A percentile compares a stretch with the other conserved stretches of the same genome.
These are phyloP conservation scores for Isoetes engelmannii DNA, from an alignment of 83 land plant genomes.

Conservation along the genomic window DNA sequence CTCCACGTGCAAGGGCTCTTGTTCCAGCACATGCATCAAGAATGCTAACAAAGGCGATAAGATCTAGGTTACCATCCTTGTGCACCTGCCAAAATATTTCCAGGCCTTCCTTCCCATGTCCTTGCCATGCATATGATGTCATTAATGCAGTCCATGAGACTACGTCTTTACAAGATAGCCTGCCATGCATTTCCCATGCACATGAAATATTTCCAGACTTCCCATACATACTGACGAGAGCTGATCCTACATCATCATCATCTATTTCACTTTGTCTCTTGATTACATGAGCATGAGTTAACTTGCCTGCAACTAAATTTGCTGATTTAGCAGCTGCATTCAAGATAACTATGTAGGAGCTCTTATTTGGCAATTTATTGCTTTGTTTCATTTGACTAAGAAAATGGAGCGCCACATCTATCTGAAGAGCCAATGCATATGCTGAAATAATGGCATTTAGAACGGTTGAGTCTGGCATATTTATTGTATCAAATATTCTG, in stretches of 20 bases:
- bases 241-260: no score
- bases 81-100: background rate
- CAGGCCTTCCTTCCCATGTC: background rate
- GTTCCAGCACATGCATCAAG: slow-evolving; percentile 29
- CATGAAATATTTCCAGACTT: background rate
- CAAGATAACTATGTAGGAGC: no score
- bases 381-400: no score
- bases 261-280: no score
- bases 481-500: no score
- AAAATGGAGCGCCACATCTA: no score
- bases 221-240: background rate
- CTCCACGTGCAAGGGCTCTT: slow-evolving; percentile 21
- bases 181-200: background rate
- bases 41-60: slow-evolving; percentile 5
- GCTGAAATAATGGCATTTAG: no score
- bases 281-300: background rate
- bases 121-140: background rate
- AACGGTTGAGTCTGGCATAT: no score
- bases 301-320: no score
- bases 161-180: background rate
- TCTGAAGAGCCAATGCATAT: no score
- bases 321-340: no score
- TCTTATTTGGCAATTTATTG: no score
- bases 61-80: background rate
- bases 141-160: slow-evolving; percentile 12